Evolutionary conservation across 1,284 basidiomycete species (phyloP).

Genomic region (Tremellales sp.): DNA sequence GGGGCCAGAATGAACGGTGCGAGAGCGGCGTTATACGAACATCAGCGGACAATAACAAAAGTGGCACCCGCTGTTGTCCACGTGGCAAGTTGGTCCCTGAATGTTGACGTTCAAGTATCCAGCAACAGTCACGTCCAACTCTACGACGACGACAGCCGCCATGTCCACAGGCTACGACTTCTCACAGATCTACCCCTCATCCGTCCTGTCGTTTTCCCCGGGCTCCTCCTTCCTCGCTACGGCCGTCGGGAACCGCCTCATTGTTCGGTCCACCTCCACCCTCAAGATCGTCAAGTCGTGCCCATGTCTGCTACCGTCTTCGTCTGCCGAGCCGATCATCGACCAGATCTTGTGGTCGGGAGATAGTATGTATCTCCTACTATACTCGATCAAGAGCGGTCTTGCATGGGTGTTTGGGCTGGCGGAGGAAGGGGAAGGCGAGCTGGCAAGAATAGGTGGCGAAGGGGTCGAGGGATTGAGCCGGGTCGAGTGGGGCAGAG

Average conservation of each 20-base stretch:
- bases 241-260: constrained; percentile 27
- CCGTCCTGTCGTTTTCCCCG: constrained; percentile 36
- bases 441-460: constrained; percentile 60
- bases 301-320: constrained; percentile 21
- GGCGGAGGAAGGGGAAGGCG: constrained; percentile 66
- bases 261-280: constrained; percentile 40
- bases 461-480: constrained; percentile 75
- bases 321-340: constrained; percentile 46
- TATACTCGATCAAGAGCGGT: constrained; percentile 62
- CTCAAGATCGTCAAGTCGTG: constrained; percentile 43
- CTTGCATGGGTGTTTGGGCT: constrained; percentile 55
- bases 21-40: too few relatives aligned
- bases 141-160: not conserved
- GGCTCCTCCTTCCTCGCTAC: constrained; percentile 48
- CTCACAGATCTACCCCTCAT: constrained; percentile 30
- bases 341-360: constrained; percentile 75
- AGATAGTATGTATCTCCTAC: constrained; percentile 75
- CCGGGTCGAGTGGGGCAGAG: constrained; percentile 78
- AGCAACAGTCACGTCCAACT: not conserved
- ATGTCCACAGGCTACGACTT: constrained; percentile 43
- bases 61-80: too few relatives aligned
- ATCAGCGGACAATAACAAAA: too few relatives aligned
- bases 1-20: too few relatives aligned
- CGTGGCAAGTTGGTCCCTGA: not conserved
- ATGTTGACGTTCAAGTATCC: not conserved